These are phyloP conservation scores for Tribonema minus DNA, from an alignment of 108 stramenopile genomes.

Conservation along the genomic window DNA sequence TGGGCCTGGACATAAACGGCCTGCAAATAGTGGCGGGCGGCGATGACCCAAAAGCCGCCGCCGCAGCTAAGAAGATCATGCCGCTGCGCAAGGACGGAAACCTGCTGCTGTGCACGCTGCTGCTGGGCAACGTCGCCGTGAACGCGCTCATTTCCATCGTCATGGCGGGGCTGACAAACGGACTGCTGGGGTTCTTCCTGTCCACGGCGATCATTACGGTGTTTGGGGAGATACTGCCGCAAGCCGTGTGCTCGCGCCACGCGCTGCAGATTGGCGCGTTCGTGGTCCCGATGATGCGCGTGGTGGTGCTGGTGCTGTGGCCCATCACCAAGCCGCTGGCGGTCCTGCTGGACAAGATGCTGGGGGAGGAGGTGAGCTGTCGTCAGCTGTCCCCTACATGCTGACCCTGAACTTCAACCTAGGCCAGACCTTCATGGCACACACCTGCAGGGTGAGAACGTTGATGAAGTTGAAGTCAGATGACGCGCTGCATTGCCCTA, in stretches of 20 bases:
- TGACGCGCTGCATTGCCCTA: too few relatives aligned
- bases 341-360: slow-evolving; percentile 34
- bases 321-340: slow-evolving; percentile 74
- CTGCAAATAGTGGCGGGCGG: slow-evolving; percentile 75
- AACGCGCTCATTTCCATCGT: slow-evolving; percentile 90
- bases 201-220: slow-evolving; percentile 82
- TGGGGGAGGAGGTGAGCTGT: slow-evolving; percentile 16
- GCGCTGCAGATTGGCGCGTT: slow-evolving; percentile 77
- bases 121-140: slow-evolving; percentile 93
- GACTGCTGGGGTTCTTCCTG: slow-evolving; percentile 76
- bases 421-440: too few relatives aligned
- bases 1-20: slow-evolving; percentile 91
- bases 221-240: slow-evolving; percentile 97
- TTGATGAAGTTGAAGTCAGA: too few relatives aligned
- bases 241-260: slow-evolving; percentile 81
- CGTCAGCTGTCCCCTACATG: too few relatives aligned
- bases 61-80: slow-evolving; percentile 57
- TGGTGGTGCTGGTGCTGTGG: slow-evolving; percentile 69
- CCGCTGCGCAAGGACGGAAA: slow-evolving; percentile 88
- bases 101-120: slow-evolving; percentile 87
- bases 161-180: slow-evolving; percentile 74
- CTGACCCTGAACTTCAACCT: too few relatives aligned
- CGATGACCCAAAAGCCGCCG: slow-evolving; percentile 22
- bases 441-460: too few relatives aligned
- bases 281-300: slow-evolving; percentile 75